Percentiles rank a stretch among this genome's conserved stretches.
phyloP scores from a whole-genome alignment of 306 rosid genomes.

The Pterocarpus santalinus region DNA sequence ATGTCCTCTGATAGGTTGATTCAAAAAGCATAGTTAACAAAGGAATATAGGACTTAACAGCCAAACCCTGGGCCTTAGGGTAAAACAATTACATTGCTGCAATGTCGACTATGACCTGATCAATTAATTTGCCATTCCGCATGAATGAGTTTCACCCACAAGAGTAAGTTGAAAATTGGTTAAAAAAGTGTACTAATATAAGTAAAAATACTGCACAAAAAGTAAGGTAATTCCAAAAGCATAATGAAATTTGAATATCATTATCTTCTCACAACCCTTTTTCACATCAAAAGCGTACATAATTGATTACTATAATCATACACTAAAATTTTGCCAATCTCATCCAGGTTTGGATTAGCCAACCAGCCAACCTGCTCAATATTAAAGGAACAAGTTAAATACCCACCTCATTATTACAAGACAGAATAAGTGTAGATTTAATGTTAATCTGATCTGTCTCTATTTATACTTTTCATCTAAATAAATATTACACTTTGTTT shows the following conservation, averaged over 20 bases:
- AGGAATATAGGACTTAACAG: neutral
- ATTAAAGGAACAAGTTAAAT: too few species aligned
- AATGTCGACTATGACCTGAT: neutral
- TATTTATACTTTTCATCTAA: too few species aligned
- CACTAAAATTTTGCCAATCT: too few species aligned
- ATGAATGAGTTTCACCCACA: neutral
- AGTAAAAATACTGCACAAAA: neutral
- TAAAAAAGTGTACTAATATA: neutral
- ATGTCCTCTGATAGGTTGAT: neutral
- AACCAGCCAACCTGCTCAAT: too few species aligned
- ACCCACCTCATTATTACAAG: too few species aligned
- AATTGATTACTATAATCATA: neutral
- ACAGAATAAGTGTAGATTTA: too few species aligned
- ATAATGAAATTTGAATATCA: neutral
- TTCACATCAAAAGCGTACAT: neutral
- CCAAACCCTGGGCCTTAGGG: neutral
- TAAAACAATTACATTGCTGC: neutral
- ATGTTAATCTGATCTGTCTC: too few species aligned
- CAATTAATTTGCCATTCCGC: neutral
- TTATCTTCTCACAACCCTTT: neutral
- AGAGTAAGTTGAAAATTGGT: neutral
- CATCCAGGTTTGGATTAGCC: too few species aligned
- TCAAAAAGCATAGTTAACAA: neutral
- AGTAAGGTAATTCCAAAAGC: neutral
- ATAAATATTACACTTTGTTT: neutral